These are phyloP conservation scores for Hebeloma cylindrosporum DNA, from an alignment of 768 basidiomycete genomes.

Conservation along the genomic window DNA sequence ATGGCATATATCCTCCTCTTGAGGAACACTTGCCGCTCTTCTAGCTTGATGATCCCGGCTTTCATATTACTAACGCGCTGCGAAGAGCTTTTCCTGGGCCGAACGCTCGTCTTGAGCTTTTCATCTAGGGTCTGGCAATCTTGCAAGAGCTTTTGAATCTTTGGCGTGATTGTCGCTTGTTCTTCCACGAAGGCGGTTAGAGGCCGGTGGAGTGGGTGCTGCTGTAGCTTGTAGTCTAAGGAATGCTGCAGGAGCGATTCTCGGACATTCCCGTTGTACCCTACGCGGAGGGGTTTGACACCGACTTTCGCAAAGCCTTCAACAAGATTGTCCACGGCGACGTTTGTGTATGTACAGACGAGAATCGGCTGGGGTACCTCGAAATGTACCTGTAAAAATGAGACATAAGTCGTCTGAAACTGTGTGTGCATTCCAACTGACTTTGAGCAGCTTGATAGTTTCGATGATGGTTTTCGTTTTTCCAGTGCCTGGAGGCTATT, in stretches of 20 bases:
- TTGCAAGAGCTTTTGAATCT: constrained; percentile 16
- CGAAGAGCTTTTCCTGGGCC: constrained; percentile 12
- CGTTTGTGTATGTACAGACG: constrained; percentile 94
- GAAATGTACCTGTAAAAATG: constrained; percentile 60
- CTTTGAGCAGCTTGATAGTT: constrained; percentile 77
- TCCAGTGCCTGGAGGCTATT: constrained; percentile 86
- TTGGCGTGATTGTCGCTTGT: constrained; percentile 25
- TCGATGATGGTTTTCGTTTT: constrained; percentile 94
- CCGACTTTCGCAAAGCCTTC: constrained; percentile 63
- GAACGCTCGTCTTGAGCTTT: constrained; percentile 16
- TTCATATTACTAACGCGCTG: constrained; percentile 34
- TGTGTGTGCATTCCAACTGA: constrained; percentile 21
- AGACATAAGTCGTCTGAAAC: not conserved
- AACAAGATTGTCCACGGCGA: constrained; percentile 88
- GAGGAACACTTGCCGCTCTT: constrained; percentile 26
- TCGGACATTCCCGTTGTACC: constrained; percentile 59
- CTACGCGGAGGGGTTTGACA: constrained; percentile 76
- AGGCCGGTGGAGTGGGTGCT: constrained; percentile 54
- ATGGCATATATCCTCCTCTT: constrained; percentile 51
- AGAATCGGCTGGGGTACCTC: constrained; percentile 81
- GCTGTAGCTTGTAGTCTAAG: constrained; percentile 60
- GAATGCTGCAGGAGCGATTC: constrained; percentile 55
- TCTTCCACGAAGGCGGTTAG: constrained; percentile 43
- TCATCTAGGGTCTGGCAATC: constrained; percentile 18
- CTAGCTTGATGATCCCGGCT: constrained; percentile 26